A percentile compares a stretch with the other conserved stretches of the same genome.
Evolutionary conservation across 2,329 filamentous ascomycete genomes (phyloP).

Genomic region (Aspergillus japonicus): DNA sequence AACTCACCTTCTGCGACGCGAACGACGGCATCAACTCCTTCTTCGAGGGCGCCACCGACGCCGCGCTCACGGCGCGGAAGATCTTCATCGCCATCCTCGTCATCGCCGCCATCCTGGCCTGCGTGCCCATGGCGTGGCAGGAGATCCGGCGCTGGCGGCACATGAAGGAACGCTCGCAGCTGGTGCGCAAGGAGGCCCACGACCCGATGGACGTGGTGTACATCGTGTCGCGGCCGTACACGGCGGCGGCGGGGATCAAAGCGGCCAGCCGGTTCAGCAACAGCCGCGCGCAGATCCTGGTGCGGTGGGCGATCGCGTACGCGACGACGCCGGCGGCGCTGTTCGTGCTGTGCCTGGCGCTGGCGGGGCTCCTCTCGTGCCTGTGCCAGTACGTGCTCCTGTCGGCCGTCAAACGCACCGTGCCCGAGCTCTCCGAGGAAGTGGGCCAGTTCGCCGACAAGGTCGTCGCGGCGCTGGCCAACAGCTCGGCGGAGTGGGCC

Average conservation of each 20-base stretch:
- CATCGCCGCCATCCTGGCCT: slow-evolving; percentile 68
- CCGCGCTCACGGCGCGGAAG: slow-evolving; percentile 68
- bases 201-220: slow-evolving; percentile 89
- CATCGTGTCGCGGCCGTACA: slow-evolving; percentile 77
- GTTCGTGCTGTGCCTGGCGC: slow-evolving; percentile 78
- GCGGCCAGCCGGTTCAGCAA: slow-evolving; percentile 63
- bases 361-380: slow-evolving; percentile 80
- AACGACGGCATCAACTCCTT: slow-evolving; percentile 80
- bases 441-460: slow-evolving; percentile 77
- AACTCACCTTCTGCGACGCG: slow-evolving; percentile 82
- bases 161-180: slow-evolving; percentile 67
- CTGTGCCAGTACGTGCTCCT: slow-evolving; percentile 81
- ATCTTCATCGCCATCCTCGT: slow-evolving; percentile 75
- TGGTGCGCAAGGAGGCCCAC: slow-evolving; percentile 64
- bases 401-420: slow-evolving; percentile 67
- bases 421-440: slow-evolving; percentile 70
- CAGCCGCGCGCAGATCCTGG: slow-evolving; percentile 66
- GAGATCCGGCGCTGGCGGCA: slow-evolving; percentile 75
- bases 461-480: slow-evolving; percentile 69
- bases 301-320: slow-evolving; percentile 82
- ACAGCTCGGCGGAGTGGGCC: slow-evolving; percentile 75
- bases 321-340: slow-evolving; percentile 80
- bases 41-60: slow-evolving; percentile 68
- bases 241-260: slow-evolving; percentile 69
- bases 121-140: slow-evolving; percentile 74